phyloP scores from a whole-genome alignment of 2,329 filamentous ascomycete species.

The Rhinocladiella mackenziei region DNA sequence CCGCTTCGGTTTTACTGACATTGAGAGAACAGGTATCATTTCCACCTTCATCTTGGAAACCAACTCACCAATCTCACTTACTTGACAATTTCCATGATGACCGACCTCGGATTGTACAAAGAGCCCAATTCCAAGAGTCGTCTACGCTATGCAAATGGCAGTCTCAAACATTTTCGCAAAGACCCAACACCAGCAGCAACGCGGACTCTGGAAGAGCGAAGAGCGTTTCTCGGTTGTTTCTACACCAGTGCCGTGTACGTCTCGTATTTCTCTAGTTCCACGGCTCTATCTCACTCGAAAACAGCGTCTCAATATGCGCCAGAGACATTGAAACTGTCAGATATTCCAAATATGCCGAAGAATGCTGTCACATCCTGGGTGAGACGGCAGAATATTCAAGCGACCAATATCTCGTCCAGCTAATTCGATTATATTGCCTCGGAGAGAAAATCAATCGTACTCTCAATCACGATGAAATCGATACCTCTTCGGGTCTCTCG shows the following conservation, averaged over 20 bases:
- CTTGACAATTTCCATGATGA: constrained; percentile 36
- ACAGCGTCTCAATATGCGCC: constrained; percentile 33
- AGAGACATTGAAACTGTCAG: constrained; percentile 47
- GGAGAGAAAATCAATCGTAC: constrained; percentile 47
- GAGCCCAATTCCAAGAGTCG: neutral
- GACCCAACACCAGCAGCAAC: neutral
- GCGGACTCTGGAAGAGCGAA: constrained; percentile 42
- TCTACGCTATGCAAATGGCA: no score
- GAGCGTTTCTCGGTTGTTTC: constrained; percentile 44
- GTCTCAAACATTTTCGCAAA: constrained; percentile 11
- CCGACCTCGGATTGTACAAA: constrained; percentile 35
- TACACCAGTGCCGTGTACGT: constrained; percentile 43
- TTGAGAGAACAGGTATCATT: constrained; percentile 6
- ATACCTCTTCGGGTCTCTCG: constrained; percentile 13
- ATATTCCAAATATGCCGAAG: constrained; percentile 52
- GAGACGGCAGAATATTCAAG: constrained; percentile 44
- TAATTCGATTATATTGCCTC: constrained; percentile 50
- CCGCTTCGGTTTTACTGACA: neutral
- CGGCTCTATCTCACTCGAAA: neutral
- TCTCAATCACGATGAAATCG: constrained; percentile 26
- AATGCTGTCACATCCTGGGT: constrained; percentile 49
- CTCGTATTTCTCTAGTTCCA: neutral
- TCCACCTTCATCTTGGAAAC: constrained; percentile 20
- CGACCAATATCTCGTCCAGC: constrained; percentile 46
- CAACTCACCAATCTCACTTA: constrained; percentile 36